Evolutionary conservation across 1,284 basidiomycete species (phyloP), one percentile per base, ranked within the genome.

Genomic region (Ustilago tritici): DNA sequence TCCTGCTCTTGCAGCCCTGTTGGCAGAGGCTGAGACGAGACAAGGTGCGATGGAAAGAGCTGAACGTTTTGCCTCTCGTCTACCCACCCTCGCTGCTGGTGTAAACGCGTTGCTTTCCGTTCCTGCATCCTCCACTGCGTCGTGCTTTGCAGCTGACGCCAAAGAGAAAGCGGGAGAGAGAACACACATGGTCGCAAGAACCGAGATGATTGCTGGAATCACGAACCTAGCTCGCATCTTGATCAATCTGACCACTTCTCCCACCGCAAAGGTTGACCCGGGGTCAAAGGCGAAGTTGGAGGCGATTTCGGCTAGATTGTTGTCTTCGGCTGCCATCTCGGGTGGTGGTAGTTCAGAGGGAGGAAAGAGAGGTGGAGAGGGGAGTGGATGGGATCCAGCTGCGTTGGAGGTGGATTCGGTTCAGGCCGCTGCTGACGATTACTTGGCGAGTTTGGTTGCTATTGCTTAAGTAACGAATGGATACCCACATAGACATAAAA

Each of bases 191-290:
- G 91, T 92, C 12, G 92, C 93, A 1, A 84, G 93, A 36, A 89
- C 91, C 31, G 91, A 92, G 79, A 94, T 94, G 91, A 89, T 91
- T 46, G 88, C 89, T 2, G 89, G 89, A 15, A 84, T 95, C 68
- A 89, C 92, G 3, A 79, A 70, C 12, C 61, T 71, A 0, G 56
- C 73, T 23, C 49, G 76, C 9, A 70, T 78, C 10, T 35, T 74
- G 19, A 58, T 75, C 28, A 72, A 76, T 31, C 46, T 68, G 7
- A 47, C 57, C 7, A 66, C 59, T 4, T 36, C 55, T 19, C 55
- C 61, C 11, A n/a, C 23, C 15, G 31, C 52, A 8, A n/a, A 32
- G 1, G 41, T 23, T 11, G 23, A 34, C 34, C 23, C 14, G 28
- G 47, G 10, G 10, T 38, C 52, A 9, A 65, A 53, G 43, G 58